Evolutionary conservation across 2,329 filamentous ascomycete species (phyloP).

Genomic region (Colletotrichum musae): DNA sequence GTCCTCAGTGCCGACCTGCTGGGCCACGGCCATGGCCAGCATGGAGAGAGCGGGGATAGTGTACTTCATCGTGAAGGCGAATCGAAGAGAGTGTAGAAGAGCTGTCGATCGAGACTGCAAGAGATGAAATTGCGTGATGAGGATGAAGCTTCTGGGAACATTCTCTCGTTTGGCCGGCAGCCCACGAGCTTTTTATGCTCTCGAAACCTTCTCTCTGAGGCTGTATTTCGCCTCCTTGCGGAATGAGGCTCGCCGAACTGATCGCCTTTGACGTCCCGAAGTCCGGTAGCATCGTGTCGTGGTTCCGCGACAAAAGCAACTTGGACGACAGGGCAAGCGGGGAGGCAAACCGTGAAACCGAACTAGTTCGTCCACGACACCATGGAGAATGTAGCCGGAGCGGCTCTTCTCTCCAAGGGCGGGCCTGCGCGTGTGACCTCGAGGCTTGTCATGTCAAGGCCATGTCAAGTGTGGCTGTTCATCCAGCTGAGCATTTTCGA

Average conservation of each 20-base stretch:
- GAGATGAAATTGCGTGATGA: constrained; percentile 1
- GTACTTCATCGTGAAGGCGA: constrained; percentile 37
- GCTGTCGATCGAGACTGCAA: neutral
- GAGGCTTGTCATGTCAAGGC: neutral
- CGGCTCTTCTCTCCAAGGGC: neutral
- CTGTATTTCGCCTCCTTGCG: neutral
- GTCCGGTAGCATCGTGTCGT: constrained; percentile 7
- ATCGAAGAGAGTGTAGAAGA: neutral
- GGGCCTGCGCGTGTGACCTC: neutral
- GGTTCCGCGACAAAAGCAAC: constrained; percentile 5
- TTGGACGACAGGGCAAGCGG: neutral
- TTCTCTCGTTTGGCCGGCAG: neutral
- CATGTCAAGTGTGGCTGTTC: no score
- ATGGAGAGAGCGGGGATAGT: constrained; percentile 41
- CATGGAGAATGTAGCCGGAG: neutral
- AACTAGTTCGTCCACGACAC: neutral
- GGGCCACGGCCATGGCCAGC: constrained; percentile 43
- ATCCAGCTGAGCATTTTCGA: neutral
- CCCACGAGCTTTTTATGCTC: constrained; percentile 23
- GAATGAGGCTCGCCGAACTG: constrained; percentile 33
- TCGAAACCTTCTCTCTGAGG: neutral
- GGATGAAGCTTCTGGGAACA: neutral
- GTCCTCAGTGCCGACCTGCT: constrained; percentile 45
- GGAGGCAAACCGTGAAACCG: neutral
- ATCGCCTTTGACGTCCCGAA: neutral